A percentile compares a stretch with the other conserved stretches of the same genome.
Evolutionary conservation across 768 basidiomycete species (phyloP).

Genomic region (Mycena epipterygia): DNA sequence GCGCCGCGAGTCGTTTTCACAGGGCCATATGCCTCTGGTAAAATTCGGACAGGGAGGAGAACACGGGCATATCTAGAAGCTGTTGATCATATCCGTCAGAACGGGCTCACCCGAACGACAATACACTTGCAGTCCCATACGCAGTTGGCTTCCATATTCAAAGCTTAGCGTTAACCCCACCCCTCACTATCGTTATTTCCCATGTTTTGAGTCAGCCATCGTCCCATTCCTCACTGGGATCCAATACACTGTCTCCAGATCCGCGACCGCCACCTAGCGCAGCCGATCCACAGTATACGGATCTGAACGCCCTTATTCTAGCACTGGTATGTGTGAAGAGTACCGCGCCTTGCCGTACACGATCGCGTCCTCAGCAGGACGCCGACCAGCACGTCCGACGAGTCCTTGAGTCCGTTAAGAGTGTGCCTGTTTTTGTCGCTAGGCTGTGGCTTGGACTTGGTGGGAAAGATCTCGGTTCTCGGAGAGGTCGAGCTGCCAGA

Average conservation of each 20-base stretch:
- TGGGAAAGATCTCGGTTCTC: background rate
- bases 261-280: slow-evolving; percentile 19
- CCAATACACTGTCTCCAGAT: slow-evolving; percentile 19
- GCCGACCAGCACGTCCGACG: slow-evolving; percentile 14
- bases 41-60: no score
- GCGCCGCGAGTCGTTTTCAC: no score
- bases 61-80: no score
- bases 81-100: no score
- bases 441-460: no score
- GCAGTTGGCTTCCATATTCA: no score
- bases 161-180: no score
- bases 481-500: slow-evolving; percentile 11
- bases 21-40: no score
- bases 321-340: slow-evolving; percentile 22
- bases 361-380: slow-evolving; percentile 28
- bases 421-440: background rate
- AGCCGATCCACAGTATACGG: slow-evolving; percentile 26
- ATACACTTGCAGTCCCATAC: no score
- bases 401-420: background rate
- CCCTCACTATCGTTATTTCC: no score
- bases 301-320: slow-evolving; percentile 24
- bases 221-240: slow-evolving; percentile 11
- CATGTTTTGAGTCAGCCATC: background rate
- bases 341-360: slow-evolving; percentile 27
- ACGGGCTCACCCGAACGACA: no score